A percentile compares a stretch with the other conserved stretches of the same genome.
phyloP scores from a whole-genome alignment of 192 early-diverging fungal genomes.

The Coemansia sp. region DNA sequence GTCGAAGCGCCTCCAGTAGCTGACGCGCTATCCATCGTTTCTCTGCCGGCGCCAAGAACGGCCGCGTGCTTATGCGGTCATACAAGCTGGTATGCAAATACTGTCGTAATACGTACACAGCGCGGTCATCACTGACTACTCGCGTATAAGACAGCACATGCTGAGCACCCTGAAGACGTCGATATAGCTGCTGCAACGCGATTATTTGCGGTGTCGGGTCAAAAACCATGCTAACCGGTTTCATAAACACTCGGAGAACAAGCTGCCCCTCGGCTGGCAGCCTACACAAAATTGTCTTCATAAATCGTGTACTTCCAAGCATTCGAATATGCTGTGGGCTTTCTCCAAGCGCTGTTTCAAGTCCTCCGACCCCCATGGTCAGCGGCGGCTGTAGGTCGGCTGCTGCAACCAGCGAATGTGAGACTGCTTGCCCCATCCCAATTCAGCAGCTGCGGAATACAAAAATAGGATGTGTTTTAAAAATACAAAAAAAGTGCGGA shows the following conservation, averaged over 20 bases:
- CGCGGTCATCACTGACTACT: constrained; percentile 86
- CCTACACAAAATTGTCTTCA: constrained; percentile 88
- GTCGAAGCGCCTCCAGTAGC: constrained; percentile 75
- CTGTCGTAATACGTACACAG: constrained; percentile 87
- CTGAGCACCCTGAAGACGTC: constrained; percentile 63
- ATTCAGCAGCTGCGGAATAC: background rate
- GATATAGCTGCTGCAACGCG: constrained; percentile 30
- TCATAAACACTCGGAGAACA: constrained; percentile 92
- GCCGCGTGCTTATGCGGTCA: constrained; percentile 94
- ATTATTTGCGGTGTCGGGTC: constrained; percentile 38
- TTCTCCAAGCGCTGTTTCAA: constrained; percentile 49
- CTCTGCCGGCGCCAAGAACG: constrained; percentile 81
- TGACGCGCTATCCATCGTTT: constrained; percentile 97
- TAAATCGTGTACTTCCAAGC: constrained; percentile 88
- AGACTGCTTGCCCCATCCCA: constrained; percentile 46
- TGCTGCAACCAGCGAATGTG: constrained; percentile 50
- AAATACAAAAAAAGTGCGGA: background rate
- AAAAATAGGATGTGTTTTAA: background rate
- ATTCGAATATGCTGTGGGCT: constrained; percentile 49
- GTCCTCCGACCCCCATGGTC: constrained; percentile 46
- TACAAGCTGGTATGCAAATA: constrained; percentile 92
- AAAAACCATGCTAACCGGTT: constrained; percentile 67
- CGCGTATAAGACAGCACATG: constrained; percentile 79
- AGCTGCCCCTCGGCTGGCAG: constrained; percentile 79
- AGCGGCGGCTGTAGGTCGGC: constrained; percentile 54